Conservation (phyloP, 1,139 yeast species). For the Blastobotrys illinoisensis region DNA sequence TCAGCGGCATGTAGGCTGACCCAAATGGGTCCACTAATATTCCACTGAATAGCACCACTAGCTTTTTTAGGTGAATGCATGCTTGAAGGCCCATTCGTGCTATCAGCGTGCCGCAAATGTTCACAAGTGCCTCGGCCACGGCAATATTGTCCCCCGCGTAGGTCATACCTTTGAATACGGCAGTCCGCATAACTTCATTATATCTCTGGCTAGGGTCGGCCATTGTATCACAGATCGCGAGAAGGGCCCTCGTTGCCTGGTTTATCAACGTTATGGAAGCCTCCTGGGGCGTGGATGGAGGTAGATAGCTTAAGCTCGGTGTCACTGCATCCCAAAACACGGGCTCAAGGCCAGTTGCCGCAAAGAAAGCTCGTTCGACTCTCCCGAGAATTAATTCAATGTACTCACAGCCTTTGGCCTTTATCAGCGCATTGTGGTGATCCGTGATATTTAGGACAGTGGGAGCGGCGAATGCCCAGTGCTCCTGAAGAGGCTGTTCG, state of each 20-base stretch:
- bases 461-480: conserved; percentile 47
- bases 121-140: conserved; percentile 17
- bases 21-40: conserved; percentile 33
- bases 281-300: conserved; percentile 16
- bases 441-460: conserved; percentile 47
- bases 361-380: conserved; percentile 27
- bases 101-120: conserved; percentile 13
- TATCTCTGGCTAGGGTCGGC: conserved; percentile 18
- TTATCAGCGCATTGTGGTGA: conserved; percentile 43
- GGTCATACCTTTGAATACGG: conserved; percentile 25
- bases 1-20: conserved; percentile 22
- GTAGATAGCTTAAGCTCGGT: conserved; percentile 23
- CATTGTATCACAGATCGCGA: conserved; percentile 16
- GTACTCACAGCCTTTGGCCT: conserved; percentile 41
- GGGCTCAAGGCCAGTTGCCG: conserved; percentile 39
- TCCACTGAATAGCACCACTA: conserved; percentile 23
- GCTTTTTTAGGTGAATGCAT: conserved; percentile 24
- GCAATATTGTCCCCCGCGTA: conserved; percentile 22
- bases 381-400: conserved; percentile 27
- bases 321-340: conserved; percentile 40
- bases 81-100: conserved; percentile 15
- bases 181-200: conserved; percentile 24
- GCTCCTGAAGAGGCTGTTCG: conserved; percentile 17
- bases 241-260: conserved; percentile 14
- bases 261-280: conserved; percentile 12